Base-by-base conservation (phyloP, 192 early-diverging fungal genomes). In the Coemansia sp. region DNA sequence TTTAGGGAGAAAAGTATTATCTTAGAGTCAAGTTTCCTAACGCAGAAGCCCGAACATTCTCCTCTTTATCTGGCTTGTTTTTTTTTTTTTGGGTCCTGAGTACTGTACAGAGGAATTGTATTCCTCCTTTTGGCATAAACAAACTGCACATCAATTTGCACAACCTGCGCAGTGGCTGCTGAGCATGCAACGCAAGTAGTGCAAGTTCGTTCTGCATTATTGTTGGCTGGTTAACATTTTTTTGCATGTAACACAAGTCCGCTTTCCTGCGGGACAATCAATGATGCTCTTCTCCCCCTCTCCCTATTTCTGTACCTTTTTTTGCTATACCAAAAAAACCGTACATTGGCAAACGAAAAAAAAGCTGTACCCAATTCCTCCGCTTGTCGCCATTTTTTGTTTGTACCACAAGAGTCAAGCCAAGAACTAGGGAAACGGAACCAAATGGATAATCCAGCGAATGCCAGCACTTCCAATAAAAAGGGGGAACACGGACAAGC, bases 191-290 rank as follows among this genome's bases (percentile, higher is more conserved):
- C 15, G 7, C 8, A 21, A 16, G 10, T 9, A 26, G 51, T 24
- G 49, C 23, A 6, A 26, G 20, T 26, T 14, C 24, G 21, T 53
- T 26, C 15, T 53, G 51, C 51, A 53, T 26, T 53, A 26, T 53
- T 53, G 51, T 53, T 53, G 51, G 51, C 23, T 53, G 51, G 4
- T 26, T 53, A 14, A 53, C 7, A 2, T 14, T 5, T 21, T 53
- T 26, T 53, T 46, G 15, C 15, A 53, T 21, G 51, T 53, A 53
- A 53, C 51, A 53, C 51, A 53, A 26, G 51, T 26, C 51, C 51
- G 51, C 44, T 18, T 46, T 46, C 14, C 51, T 53, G 51, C 51
- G 51, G 51, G 51, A 26, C 51, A 53, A 53, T 53, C 51, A 53
- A 53, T 53, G 46, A 49, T 49, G 46, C 0, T 7, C 46, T 20